These are phyloP conservation scores for Oryza officinalis DNA, from an alignment of 176 grass and related monocot genomes.

Conservation along the genomic window DNA sequence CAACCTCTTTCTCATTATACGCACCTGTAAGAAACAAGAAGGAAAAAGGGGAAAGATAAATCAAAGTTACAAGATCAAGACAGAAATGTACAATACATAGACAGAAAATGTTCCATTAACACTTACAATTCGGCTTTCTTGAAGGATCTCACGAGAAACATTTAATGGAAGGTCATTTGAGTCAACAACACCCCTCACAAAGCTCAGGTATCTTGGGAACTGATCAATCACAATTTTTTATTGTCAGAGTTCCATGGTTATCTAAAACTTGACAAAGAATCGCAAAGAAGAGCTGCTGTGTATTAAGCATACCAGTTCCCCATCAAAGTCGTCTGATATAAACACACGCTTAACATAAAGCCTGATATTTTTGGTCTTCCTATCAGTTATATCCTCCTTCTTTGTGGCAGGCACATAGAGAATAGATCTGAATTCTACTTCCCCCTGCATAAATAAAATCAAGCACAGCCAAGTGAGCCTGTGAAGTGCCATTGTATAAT, in stretches of 20 bases:
- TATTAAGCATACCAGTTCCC: conserved; percentile 68
- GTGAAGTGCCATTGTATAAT: not conserved
- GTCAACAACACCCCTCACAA: conserved; percentile 98
- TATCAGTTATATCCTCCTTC: conserved; percentile 85
- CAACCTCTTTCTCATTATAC: conserved; percentile 97
- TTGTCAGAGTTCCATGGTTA: not conserved
- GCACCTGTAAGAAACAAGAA: conserved; percentile 49
- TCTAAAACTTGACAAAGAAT: not conserved
- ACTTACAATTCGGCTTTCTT: conserved; percentile 99
- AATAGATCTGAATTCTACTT: conserved; percentile 98
- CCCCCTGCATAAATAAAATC: conserved; percentile 63
- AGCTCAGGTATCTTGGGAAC: conserved; percentile 99
- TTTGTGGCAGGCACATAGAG: conserved; percentile 85
- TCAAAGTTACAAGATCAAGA: not conserved
- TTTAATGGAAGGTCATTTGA: conserved; percentile 98
- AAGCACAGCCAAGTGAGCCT: not conserved
- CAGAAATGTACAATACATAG: not conserved
- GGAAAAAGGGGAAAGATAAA: not conserved
- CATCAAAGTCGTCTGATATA: conserved; percentile 97
- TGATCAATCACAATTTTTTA: conserved; percentile 37
- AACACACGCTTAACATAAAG: conserved; percentile 96
- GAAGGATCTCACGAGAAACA: conserved; percentile 97
- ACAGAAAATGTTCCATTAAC: not conserved
- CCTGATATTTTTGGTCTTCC: conserved; percentile 94
- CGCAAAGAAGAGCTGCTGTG: conserved; percentile 9